phyloP scores from a whole-genome alignment of 2,329 filamentous ascomycete species.

The Xylaria sp. region DNA sequence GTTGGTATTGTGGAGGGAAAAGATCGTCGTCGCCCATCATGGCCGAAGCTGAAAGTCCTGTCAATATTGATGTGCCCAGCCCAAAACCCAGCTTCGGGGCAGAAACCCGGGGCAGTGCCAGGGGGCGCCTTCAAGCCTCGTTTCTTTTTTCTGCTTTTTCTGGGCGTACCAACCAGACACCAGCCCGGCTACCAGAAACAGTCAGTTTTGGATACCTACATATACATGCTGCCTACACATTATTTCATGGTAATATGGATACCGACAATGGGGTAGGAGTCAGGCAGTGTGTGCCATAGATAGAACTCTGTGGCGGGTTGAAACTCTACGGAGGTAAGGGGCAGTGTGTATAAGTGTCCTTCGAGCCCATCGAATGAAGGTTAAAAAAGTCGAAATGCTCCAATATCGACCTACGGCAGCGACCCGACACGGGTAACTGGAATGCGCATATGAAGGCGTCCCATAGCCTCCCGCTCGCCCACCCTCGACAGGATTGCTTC shows the following conservation, averaged over 20 bases:
- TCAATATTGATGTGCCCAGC: slow-evolving; percentile 11
- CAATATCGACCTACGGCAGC: background rate
- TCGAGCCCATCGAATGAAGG: background rate
- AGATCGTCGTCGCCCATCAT: slow-evolving; percentile 17
- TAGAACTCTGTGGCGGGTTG: background rate
- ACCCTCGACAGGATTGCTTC: slow-evolving; percentile 14
- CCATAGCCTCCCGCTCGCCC: slow-evolving; percentile 5
- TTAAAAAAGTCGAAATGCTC: background rate
- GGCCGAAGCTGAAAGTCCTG: slow-evolving; percentile 20
- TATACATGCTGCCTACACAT: background rate
- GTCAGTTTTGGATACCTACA: slow-evolving; percentile 9
- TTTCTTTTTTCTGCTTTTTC: slow-evolving; percentile 27
- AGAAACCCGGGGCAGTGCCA: background rate
- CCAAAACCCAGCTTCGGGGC: slow-evolving; percentile 9
- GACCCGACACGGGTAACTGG: background rate
- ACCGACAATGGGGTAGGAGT: background rate
- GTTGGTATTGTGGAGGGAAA: slow-evolving; percentile 13
- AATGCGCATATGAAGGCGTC: slow-evolving; percentile 7
- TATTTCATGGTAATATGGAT: background rate
- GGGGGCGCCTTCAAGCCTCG: slow-evolving; percentile 14
- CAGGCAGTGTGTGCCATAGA: background rate
- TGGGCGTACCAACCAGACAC: slow-evolving; percentile 7
- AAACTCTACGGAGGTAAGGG: background rate
- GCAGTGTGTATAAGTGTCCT: background rate
- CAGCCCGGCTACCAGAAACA: slow-evolving; percentile 20